These are phyloP conservation scores for Cordia subcordata DNA, from an alignment of 257 asterid genomes.

Conservation along the genomic window DNA sequence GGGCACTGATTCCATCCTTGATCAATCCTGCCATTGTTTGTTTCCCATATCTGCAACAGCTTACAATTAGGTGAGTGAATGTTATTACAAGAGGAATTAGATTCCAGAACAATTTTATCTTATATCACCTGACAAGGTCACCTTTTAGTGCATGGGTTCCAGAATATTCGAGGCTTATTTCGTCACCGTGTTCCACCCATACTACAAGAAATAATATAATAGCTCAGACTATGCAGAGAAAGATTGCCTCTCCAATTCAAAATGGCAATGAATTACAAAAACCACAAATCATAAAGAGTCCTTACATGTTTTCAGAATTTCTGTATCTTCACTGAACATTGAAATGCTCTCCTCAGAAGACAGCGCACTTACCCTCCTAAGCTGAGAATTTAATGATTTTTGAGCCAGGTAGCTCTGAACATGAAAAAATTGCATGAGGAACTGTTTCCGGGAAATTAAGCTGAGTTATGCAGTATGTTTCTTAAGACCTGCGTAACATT, in stretches of 20 bases:
- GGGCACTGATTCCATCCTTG: conserved; percentile 89
- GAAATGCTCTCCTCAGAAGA: conserved; percentile 64
- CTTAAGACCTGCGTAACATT: conserved; percentile 90
- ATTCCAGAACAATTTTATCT: neutral
- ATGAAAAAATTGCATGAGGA: conserved; percentile 21
- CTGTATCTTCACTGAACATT: conserved; percentile 69
- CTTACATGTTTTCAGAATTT: conserved; percentile 66
- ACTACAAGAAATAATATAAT: conserved; percentile 42
- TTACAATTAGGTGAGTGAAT: neutral
- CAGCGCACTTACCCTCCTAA: conserved; percentile 68
- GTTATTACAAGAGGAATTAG: neutral
- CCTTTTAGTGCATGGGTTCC: conserved; percentile 94
- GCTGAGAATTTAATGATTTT: conserved; percentile 71
- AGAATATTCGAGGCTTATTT: conserved; percentile 91
- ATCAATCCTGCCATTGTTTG: conserved; percentile 83
- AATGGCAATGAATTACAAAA: conserved; percentile 6
- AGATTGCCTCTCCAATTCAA: conserved; percentile 1
- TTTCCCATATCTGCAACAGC: conserved; percentile 73
- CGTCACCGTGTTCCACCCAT: conserved; percentile 97
- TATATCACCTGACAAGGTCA: conserved; percentile 83
- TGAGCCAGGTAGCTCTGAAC: conserved; percentile 88
- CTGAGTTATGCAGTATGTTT: conserved; percentile 12
- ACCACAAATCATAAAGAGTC: conserved; percentile 13
- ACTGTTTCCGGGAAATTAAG: too few species aligned
- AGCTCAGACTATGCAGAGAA: conserved; percentile 19